Conservation (phyloP, 1,139 yeast species). For the Saccharomycopsis hybrid region DNA sequence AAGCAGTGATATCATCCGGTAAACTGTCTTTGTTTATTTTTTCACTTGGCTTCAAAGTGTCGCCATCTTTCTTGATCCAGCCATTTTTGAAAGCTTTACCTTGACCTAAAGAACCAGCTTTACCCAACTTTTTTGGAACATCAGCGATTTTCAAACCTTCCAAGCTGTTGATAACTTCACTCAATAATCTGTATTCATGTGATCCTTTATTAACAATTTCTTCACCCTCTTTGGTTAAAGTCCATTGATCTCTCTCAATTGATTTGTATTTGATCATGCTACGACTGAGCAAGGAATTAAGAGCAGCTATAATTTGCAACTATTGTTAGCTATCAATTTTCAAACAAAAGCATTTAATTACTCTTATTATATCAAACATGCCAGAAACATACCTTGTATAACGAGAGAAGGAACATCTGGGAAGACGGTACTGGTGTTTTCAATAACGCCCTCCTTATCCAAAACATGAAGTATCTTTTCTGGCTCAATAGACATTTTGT, state of each 20-base stretch:
- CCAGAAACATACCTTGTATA: constrained; percentile 34
- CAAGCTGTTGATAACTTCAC: constrained; percentile 65
- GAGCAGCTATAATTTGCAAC: constrained; percentile 52
- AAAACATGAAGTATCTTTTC: constrained; percentile 49
- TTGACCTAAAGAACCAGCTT: constrained; percentile 86
- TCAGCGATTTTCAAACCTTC: constrained; percentile 82
- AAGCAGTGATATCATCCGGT: constrained; percentile 65
- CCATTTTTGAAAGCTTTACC: constrained; percentile 98
- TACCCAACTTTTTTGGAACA: constrained; percentile 70
- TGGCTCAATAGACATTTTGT: constrained; percentile 19
- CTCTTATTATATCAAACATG: no score
- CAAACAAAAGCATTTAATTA: no score
- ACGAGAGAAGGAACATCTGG: constrained; percentile 47
- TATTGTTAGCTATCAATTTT: background rate
- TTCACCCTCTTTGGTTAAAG: constrained; percentile 73
- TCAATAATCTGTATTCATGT: constrained; percentile 78
- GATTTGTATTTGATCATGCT: constrained; percentile 71
- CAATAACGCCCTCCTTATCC: constrained; percentile 52
- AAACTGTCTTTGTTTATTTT: constrained; percentile 34
- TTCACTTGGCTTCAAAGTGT: constrained; percentile 52
- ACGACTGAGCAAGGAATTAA: constrained; percentile 81
- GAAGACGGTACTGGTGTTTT: constrained; percentile 56
- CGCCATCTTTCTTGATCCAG: constrained; percentile 89
- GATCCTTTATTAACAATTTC: constrained; percentile 77
- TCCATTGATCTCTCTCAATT: constrained; percentile 71